phyloP scores from a whole-genome alignment of 768 basidiomycete genomes.

The Suillus bovinus region DNA sequence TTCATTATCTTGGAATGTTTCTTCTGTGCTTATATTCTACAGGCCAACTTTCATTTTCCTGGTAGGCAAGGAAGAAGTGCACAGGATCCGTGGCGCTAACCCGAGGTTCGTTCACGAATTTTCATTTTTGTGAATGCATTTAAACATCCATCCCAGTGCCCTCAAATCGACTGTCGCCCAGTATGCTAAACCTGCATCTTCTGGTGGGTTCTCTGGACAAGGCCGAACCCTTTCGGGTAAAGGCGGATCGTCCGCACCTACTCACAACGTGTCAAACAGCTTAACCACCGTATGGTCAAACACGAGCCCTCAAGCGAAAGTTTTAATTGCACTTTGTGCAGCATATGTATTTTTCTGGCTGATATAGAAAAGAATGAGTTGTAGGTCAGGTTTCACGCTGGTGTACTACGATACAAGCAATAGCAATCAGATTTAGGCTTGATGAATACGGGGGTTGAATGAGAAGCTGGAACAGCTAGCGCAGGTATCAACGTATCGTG shows the following conservation, averaged over 20 bases:
- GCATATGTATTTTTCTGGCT: slow-evolving; percentile 63
- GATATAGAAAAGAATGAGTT: slow-evolving; percentile 21
- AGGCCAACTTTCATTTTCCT: slow-evolving; percentile 89
- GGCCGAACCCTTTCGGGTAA: slow-evolving; percentile 58
- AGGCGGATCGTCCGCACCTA: slow-evolving; percentile 47
- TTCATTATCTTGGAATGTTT: background rate
- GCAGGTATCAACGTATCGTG: background rate
- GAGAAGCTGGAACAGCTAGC: background rate
- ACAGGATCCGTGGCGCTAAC: slow-evolving; percentile 74
- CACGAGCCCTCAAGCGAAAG: slow-evolving; percentile 67
- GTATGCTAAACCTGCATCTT: slow-evolving; percentile 44
- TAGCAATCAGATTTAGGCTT: background rate
- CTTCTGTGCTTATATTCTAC: background rate
- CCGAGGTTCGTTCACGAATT: slow-evolving; percentile 45
- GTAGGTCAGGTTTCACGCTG: background rate
- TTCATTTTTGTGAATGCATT: slow-evolving; percentile 7
- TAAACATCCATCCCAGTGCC: slow-evolving; percentile 40
- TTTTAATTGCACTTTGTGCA: slow-evolving; percentile 60
- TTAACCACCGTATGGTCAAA: slow-evolving; percentile 42
- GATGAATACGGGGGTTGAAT: background rate
- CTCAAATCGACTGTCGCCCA: slow-evolving; percentile 60
- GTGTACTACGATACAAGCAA: background rate
- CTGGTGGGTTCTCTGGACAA: slow-evolving; percentile 62
- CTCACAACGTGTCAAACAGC: slow-evolving; percentile 34
- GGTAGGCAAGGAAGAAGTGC: slow-evolving; percentile 64